A percentile compares a stretch with the other conserved stretches of the same genome.
Evolutionary conservation across 306 rosid genomes (phyloP).

Genomic region (Coriaria nepalensis): DNA sequence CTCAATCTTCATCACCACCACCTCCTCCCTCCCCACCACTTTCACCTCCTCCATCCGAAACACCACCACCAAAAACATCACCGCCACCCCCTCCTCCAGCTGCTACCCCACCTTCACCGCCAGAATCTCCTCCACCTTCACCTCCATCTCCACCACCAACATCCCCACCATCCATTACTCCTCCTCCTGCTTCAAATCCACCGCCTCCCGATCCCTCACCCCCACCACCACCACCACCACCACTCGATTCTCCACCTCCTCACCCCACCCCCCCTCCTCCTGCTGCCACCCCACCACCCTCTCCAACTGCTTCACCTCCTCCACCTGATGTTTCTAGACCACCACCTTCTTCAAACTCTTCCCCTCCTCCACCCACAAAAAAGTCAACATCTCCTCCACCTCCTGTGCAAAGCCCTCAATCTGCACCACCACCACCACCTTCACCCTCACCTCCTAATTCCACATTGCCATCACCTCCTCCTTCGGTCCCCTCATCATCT

Average conservation of each 20-base stretch:
- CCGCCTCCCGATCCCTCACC: constrained; percentile 37
- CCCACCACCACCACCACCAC: constrained; percentile 30
- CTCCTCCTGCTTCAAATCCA: constrained; percentile 25
- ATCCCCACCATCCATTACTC: constrained; percentile 26
- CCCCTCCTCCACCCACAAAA: constrained; percentile 34
- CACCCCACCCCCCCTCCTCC: constrained; percentile 33
- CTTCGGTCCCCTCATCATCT: constrained; percentile 48
- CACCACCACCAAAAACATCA: constrained; percentile 14
- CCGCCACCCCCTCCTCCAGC: constrained; percentile 24
- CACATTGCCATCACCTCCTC: constrained; percentile 45
- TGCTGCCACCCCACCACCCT: constrained; percentile 26
- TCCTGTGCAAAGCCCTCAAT: constrained; percentile 25
- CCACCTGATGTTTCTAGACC: constrained; percentile 38
- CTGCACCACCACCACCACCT: constrained; percentile 42
- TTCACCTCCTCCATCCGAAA: constrained; percentile 9
- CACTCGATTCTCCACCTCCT: constrained; percentile 43
- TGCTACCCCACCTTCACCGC: constrained; percentile 23
- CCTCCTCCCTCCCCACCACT: constrained; percentile 19
- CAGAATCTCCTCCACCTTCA: constrained; percentile 19
- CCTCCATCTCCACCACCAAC: constrained; percentile 25
- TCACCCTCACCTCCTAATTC: constrained; percentile 22
- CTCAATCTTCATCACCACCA: constrained; percentile 20
- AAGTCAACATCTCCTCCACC: constrained; percentile 38
- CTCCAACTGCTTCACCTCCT: constrained; percentile 49
- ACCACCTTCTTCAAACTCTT: constrained; percentile 28